Conservation (phyloP, 2,329 filamentous ascomycete species). For the Fusarium sp. region DNA sequence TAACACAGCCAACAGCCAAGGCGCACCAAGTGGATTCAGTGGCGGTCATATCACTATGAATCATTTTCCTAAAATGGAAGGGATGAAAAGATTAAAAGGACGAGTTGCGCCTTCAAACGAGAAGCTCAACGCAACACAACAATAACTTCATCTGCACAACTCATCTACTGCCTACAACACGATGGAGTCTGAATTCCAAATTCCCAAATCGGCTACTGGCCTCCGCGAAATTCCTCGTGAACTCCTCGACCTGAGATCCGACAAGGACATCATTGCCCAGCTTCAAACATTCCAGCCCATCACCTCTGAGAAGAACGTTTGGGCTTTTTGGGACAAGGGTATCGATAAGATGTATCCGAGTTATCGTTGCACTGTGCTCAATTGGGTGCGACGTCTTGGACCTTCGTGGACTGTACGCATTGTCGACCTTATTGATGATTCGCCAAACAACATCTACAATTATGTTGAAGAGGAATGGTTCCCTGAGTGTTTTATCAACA, state of each 20-base stretch:
- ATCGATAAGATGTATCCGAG: constrained; percentile 49
- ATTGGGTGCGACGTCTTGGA: constrained; percentile 54
- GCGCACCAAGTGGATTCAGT: background rate
- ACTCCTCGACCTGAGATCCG: constrained; percentile 42
- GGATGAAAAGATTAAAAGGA: background rate
- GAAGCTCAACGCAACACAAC: background rate
- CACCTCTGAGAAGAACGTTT: constrained; percentile 54
- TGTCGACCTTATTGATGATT: constrained; percentile 48
- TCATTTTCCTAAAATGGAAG: background rate
- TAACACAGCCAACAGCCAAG: background rate
- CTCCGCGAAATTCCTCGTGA: constrained; percentile 12
- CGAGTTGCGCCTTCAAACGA: background rate
- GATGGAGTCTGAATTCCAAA: constrained; percentile 19
- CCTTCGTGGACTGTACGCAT: constrained; percentile 53
- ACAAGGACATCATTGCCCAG: constrained; percentile 45
- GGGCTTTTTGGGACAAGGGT: constrained; percentile 56
- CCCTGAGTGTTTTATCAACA: constrained; percentile 35
- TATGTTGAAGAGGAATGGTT: constrained; percentile 46
- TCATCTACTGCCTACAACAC: background rate
- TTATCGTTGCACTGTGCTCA: constrained; percentile 50
- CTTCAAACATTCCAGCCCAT: constrained; percentile 45
- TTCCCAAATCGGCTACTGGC: constrained; percentile 12
- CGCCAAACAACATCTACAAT: constrained; percentile 50
- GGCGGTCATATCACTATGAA: background rate
- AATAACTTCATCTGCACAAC: too few relatives aligned